phyloP scores from a whole-genome alignment of 169 alveolate species.

The Plasmodium gonderi region DNA sequence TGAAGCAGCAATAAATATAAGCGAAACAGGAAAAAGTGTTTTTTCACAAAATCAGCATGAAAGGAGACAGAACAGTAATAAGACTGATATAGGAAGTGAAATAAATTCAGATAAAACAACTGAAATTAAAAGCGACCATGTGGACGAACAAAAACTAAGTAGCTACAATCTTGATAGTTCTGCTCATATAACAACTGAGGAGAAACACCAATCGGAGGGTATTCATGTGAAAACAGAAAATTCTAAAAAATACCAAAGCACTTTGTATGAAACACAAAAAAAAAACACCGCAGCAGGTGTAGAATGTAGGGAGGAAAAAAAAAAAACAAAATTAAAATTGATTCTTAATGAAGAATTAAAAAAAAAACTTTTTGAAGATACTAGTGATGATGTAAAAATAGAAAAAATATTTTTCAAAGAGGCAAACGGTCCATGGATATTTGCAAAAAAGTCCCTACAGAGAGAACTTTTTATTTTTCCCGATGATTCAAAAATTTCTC shows the following conservation, averaged over 20 bases:
- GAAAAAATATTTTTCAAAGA: constrained; percentile 55
- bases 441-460: constrained; percentile 15
- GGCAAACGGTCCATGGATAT: constrained; percentile 56
- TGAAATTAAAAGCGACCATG: not conserved
- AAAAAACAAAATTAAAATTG: constrained; percentile 25
- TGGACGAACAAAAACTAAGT: too few relatives aligned
- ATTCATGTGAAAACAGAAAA: not conserved
- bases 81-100: not conserved
- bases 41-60: not conserved
- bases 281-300: not conserved
- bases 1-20: not conserved
- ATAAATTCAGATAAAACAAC: not conserved
- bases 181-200: not conserved
- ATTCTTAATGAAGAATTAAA: constrained; percentile 29
- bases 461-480: constrained; percentile 63
- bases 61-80: not conserved
- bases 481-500: constrained; percentile 43
- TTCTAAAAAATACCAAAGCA: not conserved
- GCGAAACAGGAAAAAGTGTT: not conserved
- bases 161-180: not conserved
- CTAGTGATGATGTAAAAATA: constrained; percentile 49
- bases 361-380: constrained; percentile 55
- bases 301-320: not conserved
- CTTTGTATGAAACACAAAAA: not conserved
- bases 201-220: not conserved